These are phyloP conservation scores for Corymbia citriodora DNA, from an alignment of 441 rosid genomes.

Conservation along the genomic window DNA sequence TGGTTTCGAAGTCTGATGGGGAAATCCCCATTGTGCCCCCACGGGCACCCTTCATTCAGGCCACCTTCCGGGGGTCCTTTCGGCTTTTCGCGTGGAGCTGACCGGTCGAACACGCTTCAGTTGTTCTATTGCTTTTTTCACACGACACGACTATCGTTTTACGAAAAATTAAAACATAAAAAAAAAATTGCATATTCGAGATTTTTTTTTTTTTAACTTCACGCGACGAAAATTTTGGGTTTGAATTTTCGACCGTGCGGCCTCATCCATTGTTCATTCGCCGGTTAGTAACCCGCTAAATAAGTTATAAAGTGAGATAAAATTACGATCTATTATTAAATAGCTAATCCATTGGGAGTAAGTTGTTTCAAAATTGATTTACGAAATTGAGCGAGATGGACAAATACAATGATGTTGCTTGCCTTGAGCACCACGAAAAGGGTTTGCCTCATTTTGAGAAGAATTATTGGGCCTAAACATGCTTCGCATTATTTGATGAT, in stretches of 20 bases:
- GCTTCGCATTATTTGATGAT: not conserved
- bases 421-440: not conserved
- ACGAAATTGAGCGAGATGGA: accelerated
- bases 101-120: not conserved
- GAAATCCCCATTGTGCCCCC: not conserved
- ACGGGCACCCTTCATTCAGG: accelerated
- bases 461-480: accelerated
- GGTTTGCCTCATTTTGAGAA: not conserved
- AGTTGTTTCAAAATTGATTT: not conserved
- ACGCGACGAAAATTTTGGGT: not conserved
- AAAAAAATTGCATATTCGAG: not conserved
- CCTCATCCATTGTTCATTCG: not conserved
- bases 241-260: not conserved
- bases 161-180: not conserved
- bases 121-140: not conserved
- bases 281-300: not conserved
- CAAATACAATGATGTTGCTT: not conserved
- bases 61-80: not conserved
- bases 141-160: not conserved
- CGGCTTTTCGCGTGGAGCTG: not conserved
- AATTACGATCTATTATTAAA: not conserved
- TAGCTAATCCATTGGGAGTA: accelerated
- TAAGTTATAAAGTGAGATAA: not conserved
- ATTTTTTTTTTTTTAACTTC: not conserved
- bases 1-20: not conserved